Evolutionary conservation across 495 filamentous ascomycete genomes (phyloP), one percentile per base, ranked within the genome.

Genomic region (Arthonia radiata): DNA sequence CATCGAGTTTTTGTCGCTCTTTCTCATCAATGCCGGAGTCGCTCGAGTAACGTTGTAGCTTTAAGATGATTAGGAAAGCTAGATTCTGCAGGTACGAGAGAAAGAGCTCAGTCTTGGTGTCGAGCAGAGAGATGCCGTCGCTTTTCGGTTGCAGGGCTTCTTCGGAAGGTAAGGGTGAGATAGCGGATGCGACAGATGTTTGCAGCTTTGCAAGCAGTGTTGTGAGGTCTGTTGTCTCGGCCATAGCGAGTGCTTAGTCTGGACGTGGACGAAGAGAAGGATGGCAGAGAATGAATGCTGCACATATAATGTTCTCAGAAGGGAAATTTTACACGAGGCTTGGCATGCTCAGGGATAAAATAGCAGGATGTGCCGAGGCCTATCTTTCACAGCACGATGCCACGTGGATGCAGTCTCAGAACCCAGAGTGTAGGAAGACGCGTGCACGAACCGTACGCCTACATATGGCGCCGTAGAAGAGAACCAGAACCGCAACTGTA

Each of bases 41-140:
- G 5, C 10, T 17, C 11, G 13, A 15, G 5, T 26, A 27, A 38
- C 67, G 61, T 11, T 77, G 64, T 11, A 93, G 44, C 45, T 91
- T 86, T 23, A 82, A 48, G 2, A 93, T 50, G 19, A 89, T 71
- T 26, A 94, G 52, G 37, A 92, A 91, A 17, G 83, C 77, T 3
- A 92, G 63, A 38, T 93, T 82, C 38, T 94, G 89, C 0, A 94
- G 55, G 52, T 97, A 97, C 1, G 89, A 80, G 23, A 97, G 72
- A 9, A 97, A 64, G 11, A 94, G 61, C 34, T 97, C 89, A 54
- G 78, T 91, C 47, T 97, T 97, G 28, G 72, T 63, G 42, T 92
- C 79, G 40, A 97, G 67, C 4, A 97, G 70, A 2, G 86, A 93
- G 26, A 97, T 82, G 34, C 83, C 83, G 34, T 91, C 68, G 37